Conservation (phyloP, 2,329 filamentous ascomycete species). For the Neocatenulostroma microsporum region DNA sequence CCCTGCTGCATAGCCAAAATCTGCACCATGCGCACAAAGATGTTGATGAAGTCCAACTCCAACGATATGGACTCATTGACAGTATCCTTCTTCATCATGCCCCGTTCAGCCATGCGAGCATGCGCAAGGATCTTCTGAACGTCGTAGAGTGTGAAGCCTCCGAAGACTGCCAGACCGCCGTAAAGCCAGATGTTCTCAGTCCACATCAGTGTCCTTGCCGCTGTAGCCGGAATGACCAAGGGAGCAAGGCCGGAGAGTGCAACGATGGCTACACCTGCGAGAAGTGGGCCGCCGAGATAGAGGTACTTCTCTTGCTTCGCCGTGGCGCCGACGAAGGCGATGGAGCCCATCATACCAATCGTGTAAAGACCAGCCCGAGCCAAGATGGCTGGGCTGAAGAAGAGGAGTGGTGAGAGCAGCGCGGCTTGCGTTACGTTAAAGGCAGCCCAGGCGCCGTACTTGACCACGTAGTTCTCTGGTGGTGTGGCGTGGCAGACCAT, state of each 20-base stretch:
- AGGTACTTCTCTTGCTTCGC: constrained; percentile 99
- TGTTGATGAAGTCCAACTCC: constrained; percentile 96
- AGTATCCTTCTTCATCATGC: constrained; percentile 73
- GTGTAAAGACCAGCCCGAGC: constrained; percentile 95
- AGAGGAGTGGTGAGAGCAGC: constrained; percentile 81
- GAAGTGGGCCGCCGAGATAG: constrained; percentile 88
- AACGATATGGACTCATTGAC: constrained; percentile 94
- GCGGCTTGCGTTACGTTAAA: constrained; percentile 96
- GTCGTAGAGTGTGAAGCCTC: constrained; percentile 97
- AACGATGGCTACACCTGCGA: constrained; percentile 87
- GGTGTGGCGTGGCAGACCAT: constrained; percentile 73
- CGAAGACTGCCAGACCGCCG: constrained; percentile 61
- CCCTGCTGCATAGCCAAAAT: constrained; percentile 51
- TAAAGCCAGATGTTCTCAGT: constrained; percentile 95
- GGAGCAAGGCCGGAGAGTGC: constrained; percentile 87
- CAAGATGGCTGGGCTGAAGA: constrained; percentile 77
- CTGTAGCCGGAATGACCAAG: constrained; percentile 79
- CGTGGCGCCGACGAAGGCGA: constrained; percentile 90
- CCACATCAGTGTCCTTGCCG: constrained; percentile 74
- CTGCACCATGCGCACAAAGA: constrained; percentile 94
- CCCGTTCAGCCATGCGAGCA: constrained; percentile 73
- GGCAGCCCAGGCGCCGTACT: constrained; percentile 86
- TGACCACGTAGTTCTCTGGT: constrained; percentile 69
- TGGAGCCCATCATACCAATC: constrained; percentile 91
- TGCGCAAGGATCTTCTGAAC: constrained; percentile 93